Percentiles rank a stretch among this genome's conserved stretches.
These are phyloP conservation scores for Pseudonitzschia delicatissima DNA, from an alignment of 108 stramenopile genomes.

Conservation along the genomic window DNA sequence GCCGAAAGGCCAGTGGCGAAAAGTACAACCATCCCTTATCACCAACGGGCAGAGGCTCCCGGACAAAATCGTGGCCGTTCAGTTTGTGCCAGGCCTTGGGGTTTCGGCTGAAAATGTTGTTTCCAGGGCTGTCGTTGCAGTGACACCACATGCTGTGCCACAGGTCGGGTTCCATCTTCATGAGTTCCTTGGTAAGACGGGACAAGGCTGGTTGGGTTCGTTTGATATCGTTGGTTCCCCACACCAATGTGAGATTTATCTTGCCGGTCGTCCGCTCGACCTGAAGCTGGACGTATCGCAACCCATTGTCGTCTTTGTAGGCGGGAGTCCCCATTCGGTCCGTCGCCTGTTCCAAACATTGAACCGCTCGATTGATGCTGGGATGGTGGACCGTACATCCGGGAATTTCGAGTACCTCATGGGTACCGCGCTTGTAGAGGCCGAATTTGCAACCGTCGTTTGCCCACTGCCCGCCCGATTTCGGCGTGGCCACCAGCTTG, in stretches of 20 bases:
- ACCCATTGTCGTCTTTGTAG: conserved; percentile 54
- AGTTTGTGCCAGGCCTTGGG: conserved; percentile 62
- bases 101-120: conserved; percentile 74
- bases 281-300: conserved; percentile 77
- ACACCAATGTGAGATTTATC: conserved; percentile 85
- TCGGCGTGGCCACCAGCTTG: conserved; percentile 71
- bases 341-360: conserved; percentile 51
- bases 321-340: conserved; percentile 60
- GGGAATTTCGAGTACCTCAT: conserved; percentile 82
- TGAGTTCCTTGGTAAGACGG: conserved; percentile 67
- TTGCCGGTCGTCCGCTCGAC: conserved; percentile 82
- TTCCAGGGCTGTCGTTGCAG: conserved; percentile 64
- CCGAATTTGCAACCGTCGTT: conserved; percentile 76
- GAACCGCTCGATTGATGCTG: conserved; percentile 78
- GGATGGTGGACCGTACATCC: conserved; percentile 94
- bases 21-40: conserved; percentile 70
- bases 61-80: conserved; percentile 69
- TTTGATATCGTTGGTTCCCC: conserved; percentile 77
- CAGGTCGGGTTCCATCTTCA: conserved; percentile 39
- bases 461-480: conserved; percentile 48
- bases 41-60: conserved; percentile 66
- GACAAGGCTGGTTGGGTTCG: conserved; percentile 67
- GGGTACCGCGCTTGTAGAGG: conserved; percentile 81
- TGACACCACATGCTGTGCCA: conserved; percentile 89
- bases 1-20: conserved; percentile 90